Percentiles rank a stretch among this genome's conserved stretches.
Conservation (phyloP, 148 eudicot species). For the Cornus suecica region DNA sequence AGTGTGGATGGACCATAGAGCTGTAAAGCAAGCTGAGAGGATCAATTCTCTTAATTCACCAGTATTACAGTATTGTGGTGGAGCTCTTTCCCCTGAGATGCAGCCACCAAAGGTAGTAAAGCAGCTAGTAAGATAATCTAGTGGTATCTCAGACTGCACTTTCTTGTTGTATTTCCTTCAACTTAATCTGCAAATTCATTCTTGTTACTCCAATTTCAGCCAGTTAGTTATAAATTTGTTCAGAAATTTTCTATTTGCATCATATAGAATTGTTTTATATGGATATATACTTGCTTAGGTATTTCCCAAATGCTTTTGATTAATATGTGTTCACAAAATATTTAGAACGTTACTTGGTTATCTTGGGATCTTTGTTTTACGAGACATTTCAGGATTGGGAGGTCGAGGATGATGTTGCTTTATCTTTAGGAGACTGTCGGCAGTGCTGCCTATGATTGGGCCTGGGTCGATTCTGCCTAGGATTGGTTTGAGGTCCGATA, state of each 20-base stretch:
- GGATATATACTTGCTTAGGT: background rate
- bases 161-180: background rate
- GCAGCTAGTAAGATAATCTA: background rate
- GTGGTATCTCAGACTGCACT: background rate
- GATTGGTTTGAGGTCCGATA: too few species aligned
- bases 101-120: constrained; percentile 88
- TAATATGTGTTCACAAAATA: too few species aligned
- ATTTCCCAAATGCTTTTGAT: background rate
- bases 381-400: too few species aligned
- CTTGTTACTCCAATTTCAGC: background rate
- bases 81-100: constrained; percentile 97
- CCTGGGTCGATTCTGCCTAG: too few species aligned
- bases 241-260: background rate
- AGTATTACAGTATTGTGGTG: constrained; percentile 94
- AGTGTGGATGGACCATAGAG: constrained; percentile 99
- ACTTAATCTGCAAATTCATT: background rate
- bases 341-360: too few species aligned
- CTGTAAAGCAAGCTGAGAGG: constrained; percentile 96
- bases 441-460: too few species aligned
- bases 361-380: too few species aligned
- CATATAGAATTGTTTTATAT: background rate
- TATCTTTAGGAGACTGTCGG: too few species aligned
- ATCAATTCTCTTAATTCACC: constrained; percentile 85
- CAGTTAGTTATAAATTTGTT: background rate
- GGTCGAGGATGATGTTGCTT: too few species aligned